Evolutionary conservation across 2,329 filamentous ascomycete species (phyloP), one percentile per base, ranked within the genome.

Genomic region (Coniochaeta prunicola): DNA sequence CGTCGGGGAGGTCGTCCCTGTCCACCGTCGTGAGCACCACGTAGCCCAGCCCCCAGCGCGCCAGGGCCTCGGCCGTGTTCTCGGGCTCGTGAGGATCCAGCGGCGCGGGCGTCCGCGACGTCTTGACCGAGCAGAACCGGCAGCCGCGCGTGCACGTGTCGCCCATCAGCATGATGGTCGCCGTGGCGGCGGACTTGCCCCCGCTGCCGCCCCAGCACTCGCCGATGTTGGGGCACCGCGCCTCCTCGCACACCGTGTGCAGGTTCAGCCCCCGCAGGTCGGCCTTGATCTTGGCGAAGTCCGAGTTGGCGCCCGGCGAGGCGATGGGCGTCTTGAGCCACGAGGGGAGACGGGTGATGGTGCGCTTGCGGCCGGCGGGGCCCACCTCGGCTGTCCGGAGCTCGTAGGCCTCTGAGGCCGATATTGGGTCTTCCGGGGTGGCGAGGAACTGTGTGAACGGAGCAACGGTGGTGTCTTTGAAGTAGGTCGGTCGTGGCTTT

Each of bases 151-250:
- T 99, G 75, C 94, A 99, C 9, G 93, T 97, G 73, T 99, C 94
- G 64, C 94, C 94, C 92, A 97, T 97, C 54, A 99, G 79, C 94
- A 99, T 99, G 74, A 99, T 97, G 12, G 94, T 99, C 2, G 94
- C 94, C 33, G 94, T 99, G 4, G 94, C 94, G 4, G 94, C 94
- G 28, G 91, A 88, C 64, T 86, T 88, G 78, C 96, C 96, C 72
- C 89, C 85, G 70, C 81, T 86, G 34, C 94, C 94, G 62, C 94
- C 94, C 94, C 94, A 99, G 79, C 94, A 99, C 72, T 97, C 93
- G 63, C 89, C 92, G 61, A 99, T 96, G 74, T 99, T 99, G 61
- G 94, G 94, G 74, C 94, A 99, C 64, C 92, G 86, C 1, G 94
- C 94, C 77, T 99, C 94, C 76, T 99, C 94, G 74, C 94, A 99